Percentiles rank a stretch among this genome's conserved stretches.
Evolutionary conservation across 495 filamentous ascomycete genomes (phyloP).

Genomic region (Neurospora tetraspora): DNA sequence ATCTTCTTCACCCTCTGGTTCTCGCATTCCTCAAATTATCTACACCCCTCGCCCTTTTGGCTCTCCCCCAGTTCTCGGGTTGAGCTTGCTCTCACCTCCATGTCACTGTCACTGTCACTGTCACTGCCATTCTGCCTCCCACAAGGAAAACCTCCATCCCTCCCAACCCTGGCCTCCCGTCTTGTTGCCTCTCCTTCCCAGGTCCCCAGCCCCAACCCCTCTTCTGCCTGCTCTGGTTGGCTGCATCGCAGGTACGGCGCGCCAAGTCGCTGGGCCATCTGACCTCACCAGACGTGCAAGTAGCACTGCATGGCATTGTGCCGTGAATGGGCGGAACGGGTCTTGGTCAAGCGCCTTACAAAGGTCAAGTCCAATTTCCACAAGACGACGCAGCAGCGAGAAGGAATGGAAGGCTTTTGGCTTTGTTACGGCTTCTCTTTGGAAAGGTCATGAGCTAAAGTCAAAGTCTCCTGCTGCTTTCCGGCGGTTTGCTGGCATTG

Average conservation of each 20-base stretch:
- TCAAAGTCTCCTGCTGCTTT: neutral
- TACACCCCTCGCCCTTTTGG: neutral
- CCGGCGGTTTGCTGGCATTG: neutral
- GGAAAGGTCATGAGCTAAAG: neutral
- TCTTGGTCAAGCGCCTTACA: neutral
- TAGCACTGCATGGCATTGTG: slow-evolving; percentile 15
- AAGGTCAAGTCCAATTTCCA: neutral
- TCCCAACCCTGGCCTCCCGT: slow-evolving; percentile 4
- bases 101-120: neutral
- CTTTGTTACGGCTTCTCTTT: neutral
- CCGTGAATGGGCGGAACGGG: no score
- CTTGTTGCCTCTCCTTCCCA: slow-evolving; percentile 13
- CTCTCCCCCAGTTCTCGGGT: neutral
- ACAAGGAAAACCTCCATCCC: slow-evolving; percentile 17
- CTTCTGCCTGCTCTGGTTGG: slow-evolving; percentile 21
- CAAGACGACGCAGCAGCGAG: neutral
- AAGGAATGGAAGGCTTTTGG: neutral
- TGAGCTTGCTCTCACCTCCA: slow-evolving; percentile 1
- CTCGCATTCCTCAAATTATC: no score
- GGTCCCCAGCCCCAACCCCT: slow-evolving; percentile 17
- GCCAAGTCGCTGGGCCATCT: slow-evolving; percentile 25
- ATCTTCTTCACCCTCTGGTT: neutral
- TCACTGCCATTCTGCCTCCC: slow-evolving; percentile 2
- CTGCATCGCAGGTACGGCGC: slow-evolving; percentile 18
- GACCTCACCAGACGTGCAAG: slow-evolving; percentile 26